Evolutionary conservation across 2,329 filamentous ascomycete genomes (phyloP).

Genomic region (Aspergillus quadricinctus): DNA sequence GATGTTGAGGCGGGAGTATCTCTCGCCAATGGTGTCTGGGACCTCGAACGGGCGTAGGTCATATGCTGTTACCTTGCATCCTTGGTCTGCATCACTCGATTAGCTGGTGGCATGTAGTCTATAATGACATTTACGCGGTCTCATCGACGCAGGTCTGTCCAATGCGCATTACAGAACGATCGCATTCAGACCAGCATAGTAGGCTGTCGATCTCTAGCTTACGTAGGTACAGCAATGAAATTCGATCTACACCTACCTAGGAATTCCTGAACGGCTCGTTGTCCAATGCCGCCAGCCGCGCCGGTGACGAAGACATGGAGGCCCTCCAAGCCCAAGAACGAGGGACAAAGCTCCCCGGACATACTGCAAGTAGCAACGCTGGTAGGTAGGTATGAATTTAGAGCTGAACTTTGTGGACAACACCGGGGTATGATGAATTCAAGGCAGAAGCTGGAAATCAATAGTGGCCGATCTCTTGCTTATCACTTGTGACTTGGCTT

Average conservation of each 20-base stretch:
- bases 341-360: neutral
- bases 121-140: neutral
- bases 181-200: too few relatives aligned
- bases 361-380: neutral
- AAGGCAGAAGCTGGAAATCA: neutral
- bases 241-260: slow-evolving; percentile 38
- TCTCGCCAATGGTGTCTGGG: slow-evolving; percentile 19
- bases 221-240: neutral
- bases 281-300: slow-evolving; percentile 50
- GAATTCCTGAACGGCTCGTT: slow-evolving; percentile 49
- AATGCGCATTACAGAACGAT: too few relatives aligned
- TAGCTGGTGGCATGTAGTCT: neutral
- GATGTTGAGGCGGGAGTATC: slow-evolving; percentile 35
- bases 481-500: neutral
- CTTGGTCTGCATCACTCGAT: slow-evolving; percentile 32
- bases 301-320: slow-evolving; percentile 53
- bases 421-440: neutral
- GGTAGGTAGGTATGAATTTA: neutral
- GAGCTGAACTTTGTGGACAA: neutral
- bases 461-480: neutral
- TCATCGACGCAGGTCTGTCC: too few relatives aligned
- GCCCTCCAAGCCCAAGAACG: slow-evolving; percentile 45
- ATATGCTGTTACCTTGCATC: slow-evolving; percentile 53
- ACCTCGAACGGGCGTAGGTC: slow-evolving; percentile 41
- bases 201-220: neutral